Conservation (phyloP, 768 basidiomycete species). For the Amylocystis lapponica region DNA sequence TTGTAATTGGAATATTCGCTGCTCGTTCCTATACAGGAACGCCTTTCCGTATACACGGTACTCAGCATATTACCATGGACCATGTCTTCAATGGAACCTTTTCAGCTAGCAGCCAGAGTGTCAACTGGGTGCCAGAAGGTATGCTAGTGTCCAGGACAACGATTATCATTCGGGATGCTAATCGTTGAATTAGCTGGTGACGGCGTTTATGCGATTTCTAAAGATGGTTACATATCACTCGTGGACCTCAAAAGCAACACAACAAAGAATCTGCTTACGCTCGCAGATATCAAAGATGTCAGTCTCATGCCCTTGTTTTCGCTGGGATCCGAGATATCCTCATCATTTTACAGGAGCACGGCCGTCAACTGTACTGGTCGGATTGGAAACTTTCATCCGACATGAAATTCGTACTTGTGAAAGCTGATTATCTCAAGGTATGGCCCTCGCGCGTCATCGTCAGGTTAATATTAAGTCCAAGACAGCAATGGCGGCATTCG, state of each 20-base stretch:
- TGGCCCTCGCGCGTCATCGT: too few species aligned
- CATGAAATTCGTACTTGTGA: conserved; percentile 83
- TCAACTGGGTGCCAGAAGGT: conserved; percentile 96
- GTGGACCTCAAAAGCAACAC: conserved; percentile 75
- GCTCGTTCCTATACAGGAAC: conserved; percentile 65
- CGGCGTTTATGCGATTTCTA: conserved; percentile 74
- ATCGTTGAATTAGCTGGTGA: conserved; percentile 76
- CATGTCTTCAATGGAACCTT: conserved; percentile 95
- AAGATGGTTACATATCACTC: conserved; percentile 65
- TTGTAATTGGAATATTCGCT: conserved; percentile 70
- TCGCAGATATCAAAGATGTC: conserved; percentile 62
- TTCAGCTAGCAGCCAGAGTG: conserved; percentile 30
- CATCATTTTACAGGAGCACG: conserved; percentile 48
- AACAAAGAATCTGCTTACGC: conserved; percentile 54
- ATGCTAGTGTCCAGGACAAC: conserved; percentile 14
- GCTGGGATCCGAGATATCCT: too few species aligned
- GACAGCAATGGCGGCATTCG: conserved; percentile 93
- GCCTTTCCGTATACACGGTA: conserved; percentile 46
- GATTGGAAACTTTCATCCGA: conserved; percentile 86
- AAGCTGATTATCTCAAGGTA: conserved; percentile 71
- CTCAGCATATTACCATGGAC: conserved; percentile 74
- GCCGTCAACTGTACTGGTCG: conserved; percentile 41
- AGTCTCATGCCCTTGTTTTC: conserved; percentile 18
- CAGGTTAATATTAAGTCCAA: not conserved
- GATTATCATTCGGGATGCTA: not conserved